Evolutionary conservation across 345 rosid species (phyloP), one percentile per base, ranked within the genome.

Genomic region (Hibiscus trionum): DNA sequence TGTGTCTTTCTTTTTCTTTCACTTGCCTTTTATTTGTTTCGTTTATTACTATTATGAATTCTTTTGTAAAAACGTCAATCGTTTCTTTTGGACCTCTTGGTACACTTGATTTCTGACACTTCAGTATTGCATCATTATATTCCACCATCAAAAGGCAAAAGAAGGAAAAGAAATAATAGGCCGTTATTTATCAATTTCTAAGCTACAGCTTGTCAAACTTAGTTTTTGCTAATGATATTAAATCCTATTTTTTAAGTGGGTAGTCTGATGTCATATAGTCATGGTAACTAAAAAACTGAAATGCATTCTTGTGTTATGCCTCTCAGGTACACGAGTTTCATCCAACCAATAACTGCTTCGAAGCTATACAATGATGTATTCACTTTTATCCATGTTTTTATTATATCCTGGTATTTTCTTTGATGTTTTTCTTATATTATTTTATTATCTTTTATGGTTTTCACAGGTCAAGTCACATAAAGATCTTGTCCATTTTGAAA

Each of bases 281-380:
- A 49, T 17, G 61, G 17, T 17, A 3, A 19, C 33, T 31, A 24
- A 69, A 33, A 33, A 19, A 17, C 31, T 42, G 35, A 31, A 21
- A 24, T 47, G 24, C 14, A 15, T 66, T 59, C 49, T 66, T 35
- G 55, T 69, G 49, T 44, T 3, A 42, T 78, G 80, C 52, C 61
- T 68, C 77, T 74, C 81, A 92, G 99, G 92, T 95, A 95, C 83
- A 92, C 98, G 64, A 95, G 98, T 81, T 95, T 90, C 83, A 87
- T 95, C 75, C 98, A 95, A 69, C 99, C 99, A 14, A 81, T 93
- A 73, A 89, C 98, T 58, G 88, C 97, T 71, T 86, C 97, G 12
- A 95, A 93, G 84, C 84, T 95, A 50, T 87, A 90, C 81, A 90
- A 90, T 75, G 96, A 90, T 78, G 99, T 91, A 84, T 58, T 85